phyloP scores from a whole-genome alignment of 2,329 filamentous ascomycete species.

The Diaporthe destruens region DNA sequence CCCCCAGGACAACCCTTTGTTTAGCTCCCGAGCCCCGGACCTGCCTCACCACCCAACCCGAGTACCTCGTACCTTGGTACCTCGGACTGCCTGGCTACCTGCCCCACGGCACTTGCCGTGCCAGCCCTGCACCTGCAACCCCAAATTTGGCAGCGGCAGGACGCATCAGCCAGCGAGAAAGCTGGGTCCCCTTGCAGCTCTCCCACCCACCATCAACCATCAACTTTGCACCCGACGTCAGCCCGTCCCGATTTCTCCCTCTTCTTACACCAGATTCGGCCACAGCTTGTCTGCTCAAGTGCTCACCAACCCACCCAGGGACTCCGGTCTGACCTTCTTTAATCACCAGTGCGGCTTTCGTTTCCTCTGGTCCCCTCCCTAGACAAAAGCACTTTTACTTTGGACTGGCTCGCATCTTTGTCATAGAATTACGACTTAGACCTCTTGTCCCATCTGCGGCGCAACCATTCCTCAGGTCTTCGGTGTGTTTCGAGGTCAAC shows the following conservation, averaged over 20 bases:
- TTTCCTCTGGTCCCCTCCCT: constrained; percentile 1
- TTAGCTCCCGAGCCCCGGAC: constrained; percentile 19
- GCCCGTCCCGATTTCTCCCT: constrained; percentile 29
- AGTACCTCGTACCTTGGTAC: not conserved
- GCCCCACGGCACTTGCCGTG: not conserved
- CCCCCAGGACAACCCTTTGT: not conserved
- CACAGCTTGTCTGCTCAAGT: not conserved
- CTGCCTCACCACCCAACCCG: not conserved
- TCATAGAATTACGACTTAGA: constrained; percentile 8
- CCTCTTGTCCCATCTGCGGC: not conserved
- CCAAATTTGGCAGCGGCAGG: constrained; percentile 20
- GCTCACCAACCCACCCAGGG: not conserved
- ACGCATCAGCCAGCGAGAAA: constrained; percentile 4
- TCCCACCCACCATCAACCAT: not conserved
- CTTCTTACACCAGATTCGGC: constrained; percentile 2
- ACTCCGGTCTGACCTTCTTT: not conserved
- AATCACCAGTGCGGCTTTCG: not conserved
- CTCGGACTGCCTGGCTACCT: not conserved
- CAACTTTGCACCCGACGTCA: constrained; percentile 22
- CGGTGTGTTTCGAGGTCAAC: constrained; percentile 18
- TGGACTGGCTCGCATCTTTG: not conserved
- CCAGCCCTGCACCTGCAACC: constrained; percentile 8
- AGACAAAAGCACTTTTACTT: not conserved
- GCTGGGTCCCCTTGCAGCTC: constrained; percentile 32
- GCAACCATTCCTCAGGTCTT: not conserved